Conservation (phyloP, 306 rosid genomes). For the Carpinus viminea region DNA sequence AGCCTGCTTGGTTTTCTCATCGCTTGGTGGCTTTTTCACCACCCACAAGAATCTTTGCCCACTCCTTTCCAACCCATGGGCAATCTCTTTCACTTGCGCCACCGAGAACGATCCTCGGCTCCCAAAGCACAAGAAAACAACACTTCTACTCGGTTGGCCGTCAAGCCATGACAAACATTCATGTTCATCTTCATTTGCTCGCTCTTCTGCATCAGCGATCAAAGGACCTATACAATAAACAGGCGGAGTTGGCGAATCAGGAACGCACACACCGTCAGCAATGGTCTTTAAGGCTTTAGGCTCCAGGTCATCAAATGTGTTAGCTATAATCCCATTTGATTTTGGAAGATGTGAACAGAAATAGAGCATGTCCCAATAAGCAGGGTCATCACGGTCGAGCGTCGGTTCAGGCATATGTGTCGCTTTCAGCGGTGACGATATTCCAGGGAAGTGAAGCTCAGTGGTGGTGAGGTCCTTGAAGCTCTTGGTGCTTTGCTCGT, state of each 20-base stretch:
- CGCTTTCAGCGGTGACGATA: constrained; percentile 8
- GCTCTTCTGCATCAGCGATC: background rate
- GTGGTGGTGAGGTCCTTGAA: constrained; percentile 14
- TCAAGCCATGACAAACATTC: constrained; percentile 34
- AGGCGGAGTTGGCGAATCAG: constrained; percentile 26
- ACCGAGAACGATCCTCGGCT: constrained; percentile 30
- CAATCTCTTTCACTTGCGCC: constrained; percentile 27
- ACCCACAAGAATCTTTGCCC: constrained; percentile 40
- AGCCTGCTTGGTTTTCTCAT: background rate
- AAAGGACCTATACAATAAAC: constrained; percentile 30
- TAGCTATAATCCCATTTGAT: constrained; percentile 24
- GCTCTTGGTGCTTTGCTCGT: background rate
- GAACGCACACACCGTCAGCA: constrained; percentile 22
- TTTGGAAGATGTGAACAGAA: background rate
- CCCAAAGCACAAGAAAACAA: constrained; percentile 37
- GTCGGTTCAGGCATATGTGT: background rate
- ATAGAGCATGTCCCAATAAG: background rate
- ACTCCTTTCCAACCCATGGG: constrained; percentile 30
- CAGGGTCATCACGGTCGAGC: constrained; percentile 18
- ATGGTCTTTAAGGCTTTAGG: constrained; percentile 10
- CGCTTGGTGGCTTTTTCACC: constrained; percentile 12
- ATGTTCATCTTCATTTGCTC: background rate
- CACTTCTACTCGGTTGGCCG: constrained; percentile 27
- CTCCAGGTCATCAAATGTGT: constrained; percentile 34
- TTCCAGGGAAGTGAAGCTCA: constrained; percentile 13